Evolutionary conservation across 352 stramenopile species (phyloP).

Genomic region (Globisporangium barbulae): DNA sequence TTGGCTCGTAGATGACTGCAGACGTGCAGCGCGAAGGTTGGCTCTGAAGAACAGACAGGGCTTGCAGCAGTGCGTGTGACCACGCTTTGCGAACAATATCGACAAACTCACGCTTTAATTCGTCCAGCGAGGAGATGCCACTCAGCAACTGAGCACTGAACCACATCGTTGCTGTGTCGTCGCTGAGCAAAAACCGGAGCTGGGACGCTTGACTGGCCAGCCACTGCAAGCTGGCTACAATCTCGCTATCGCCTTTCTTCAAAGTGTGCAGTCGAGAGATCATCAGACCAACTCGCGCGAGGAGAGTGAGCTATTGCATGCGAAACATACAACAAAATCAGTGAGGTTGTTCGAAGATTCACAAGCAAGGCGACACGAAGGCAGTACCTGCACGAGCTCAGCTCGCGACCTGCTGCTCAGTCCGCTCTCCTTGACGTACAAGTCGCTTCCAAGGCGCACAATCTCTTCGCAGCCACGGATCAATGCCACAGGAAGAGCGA

Average conservation of each 20-base stretch:
- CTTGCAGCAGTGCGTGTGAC: conserved; percentile 23
- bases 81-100: conserved; percentile 27
- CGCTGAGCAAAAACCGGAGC: conserved; percentile 27
- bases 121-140: conserved; percentile 25
- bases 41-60: conserved; percentile 6
- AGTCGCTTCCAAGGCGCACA: conserved; percentile 18
- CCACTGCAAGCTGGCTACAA: conserved; percentile 10
- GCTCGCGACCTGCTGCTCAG: conserved; percentile 25
- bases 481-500: conserved; percentile 19
- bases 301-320: conserved; percentile 28
- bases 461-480: conserved; percentile 32
- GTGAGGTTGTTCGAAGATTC: not conserved
- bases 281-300: conserved; percentile 37
- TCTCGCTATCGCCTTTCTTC: conserved; percentile 1
- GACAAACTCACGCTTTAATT: conserved; percentile 33
- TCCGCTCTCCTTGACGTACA: conserved; percentile 37
- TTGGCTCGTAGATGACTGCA: conserved; percentile 28
- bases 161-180: conserved; percentile 25
- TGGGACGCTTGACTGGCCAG: conserved; percentile 10
- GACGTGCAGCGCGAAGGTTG: conserved; percentile 9
- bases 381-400: conserved; percentile 43
- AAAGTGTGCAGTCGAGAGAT: conserved; percentile 20
- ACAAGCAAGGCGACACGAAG: not conserved
- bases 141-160: conserved; percentile 20
- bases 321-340: not conserved